Evolutionary conservation across 805 yeast species (phyloP).

Genomic region (Saccharomyces cerevisiae): DNA sequence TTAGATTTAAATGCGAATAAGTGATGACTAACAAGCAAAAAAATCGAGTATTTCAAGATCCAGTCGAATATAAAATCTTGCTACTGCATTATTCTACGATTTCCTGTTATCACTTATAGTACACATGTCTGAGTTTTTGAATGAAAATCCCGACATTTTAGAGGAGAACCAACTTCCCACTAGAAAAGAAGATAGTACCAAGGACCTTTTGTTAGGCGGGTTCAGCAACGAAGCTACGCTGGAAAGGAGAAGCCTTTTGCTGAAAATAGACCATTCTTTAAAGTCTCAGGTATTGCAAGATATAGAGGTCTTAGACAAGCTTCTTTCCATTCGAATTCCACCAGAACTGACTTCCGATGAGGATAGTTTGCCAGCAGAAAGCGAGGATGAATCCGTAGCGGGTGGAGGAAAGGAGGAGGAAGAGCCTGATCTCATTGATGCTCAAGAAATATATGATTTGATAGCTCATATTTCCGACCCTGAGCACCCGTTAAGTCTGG

Average conservation of each 20-base stretch:
- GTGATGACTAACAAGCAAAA: background rate
- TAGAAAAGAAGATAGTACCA: slow-evolving; percentile 34
- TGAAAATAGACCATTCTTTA: slow-evolving; percentile 21
- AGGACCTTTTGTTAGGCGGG: slow-evolving; percentile 15
- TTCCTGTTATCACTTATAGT: background rate
- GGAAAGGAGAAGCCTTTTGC: slow-evolving; percentile 19
- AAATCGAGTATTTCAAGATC: background rate
- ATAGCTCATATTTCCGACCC: slow-evolving; percentile 89
- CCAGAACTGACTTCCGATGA: slow-evolving; percentile 22
- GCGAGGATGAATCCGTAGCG: slow-evolving; percentile 18
- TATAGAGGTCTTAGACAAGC: slow-evolving; percentile 26
- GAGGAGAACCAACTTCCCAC: slow-evolving; percentile 74
- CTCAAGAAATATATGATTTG: slow-evolving; percentile 84
- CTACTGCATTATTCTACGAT: background rate
- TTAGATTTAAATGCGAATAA: background rate
- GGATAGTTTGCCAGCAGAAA: slow-evolving; percentile 7
- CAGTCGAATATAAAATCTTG: background rate
- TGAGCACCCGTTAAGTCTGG: slow-evolving; percentile 91
- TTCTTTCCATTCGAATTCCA: slow-evolving; percentile 15
- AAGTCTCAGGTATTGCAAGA: slow-evolving; percentile 21
- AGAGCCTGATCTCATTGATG: slow-evolving; percentile 57
- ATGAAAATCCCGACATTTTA: slow-evolving; percentile 83
- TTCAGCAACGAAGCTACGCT: slow-evolving; percentile 9
- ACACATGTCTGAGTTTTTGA: slow-evolving; percentile 70
- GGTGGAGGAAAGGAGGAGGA: slow-evolving; percentile 28